Conservation (phyloP, 495 filamentous ascomycete genomes). For the Aspergillus coremiiformis region DNA sequence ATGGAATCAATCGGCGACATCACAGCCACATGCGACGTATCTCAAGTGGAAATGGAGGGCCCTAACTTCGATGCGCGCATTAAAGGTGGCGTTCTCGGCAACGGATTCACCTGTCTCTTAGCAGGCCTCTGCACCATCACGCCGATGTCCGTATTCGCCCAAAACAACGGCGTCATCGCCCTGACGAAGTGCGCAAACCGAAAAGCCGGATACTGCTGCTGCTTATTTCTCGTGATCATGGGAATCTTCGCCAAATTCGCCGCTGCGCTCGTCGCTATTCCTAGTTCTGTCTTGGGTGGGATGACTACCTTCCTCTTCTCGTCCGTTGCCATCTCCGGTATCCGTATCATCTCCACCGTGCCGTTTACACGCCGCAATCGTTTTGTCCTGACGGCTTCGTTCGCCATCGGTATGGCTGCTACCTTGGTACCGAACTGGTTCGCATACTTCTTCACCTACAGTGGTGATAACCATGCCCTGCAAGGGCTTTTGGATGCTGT, state of each 20-base stretch:
- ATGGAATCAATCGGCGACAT: constrained; percentile 81
- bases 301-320: constrained; percentile 93
- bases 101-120: constrained; percentile 75
- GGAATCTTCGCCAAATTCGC: constrained; percentile 90
- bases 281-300: constrained; percentile 71
- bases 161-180: constrained; percentile 92
- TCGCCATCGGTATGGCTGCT: constrained; percentile 72
- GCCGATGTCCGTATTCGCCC: constrained; percentile 72
- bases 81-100: constrained; percentile 71
- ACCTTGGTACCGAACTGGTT: constrained; percentile 79
- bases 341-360: constrained; percentile 72
- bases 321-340: constrained; percentile 76
- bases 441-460: constrained; percentile 64
- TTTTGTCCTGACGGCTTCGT: constrained; percentile 75
- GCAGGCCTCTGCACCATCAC: constrained; percentile 80
- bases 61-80: constrained; percentile 78
- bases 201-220: constrained; percentile 68
- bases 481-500: constrained; percentile 80
- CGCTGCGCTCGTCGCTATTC: constrained; percentile 79
- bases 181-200: constrained; percentile 85
- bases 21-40: constrained; percentile 63
- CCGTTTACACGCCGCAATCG: constrained; percentile 79
- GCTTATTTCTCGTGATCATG: constrained; percentile 81
- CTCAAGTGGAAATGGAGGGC: constrained; percentile 74
- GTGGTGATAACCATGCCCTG: constrained; percentile 60